These are phyloP conservation scores for Saccharum spontaneum DNA, from an alignment of 176 grass and related monocot genomes.

Conservation along the genomic window DNA sequence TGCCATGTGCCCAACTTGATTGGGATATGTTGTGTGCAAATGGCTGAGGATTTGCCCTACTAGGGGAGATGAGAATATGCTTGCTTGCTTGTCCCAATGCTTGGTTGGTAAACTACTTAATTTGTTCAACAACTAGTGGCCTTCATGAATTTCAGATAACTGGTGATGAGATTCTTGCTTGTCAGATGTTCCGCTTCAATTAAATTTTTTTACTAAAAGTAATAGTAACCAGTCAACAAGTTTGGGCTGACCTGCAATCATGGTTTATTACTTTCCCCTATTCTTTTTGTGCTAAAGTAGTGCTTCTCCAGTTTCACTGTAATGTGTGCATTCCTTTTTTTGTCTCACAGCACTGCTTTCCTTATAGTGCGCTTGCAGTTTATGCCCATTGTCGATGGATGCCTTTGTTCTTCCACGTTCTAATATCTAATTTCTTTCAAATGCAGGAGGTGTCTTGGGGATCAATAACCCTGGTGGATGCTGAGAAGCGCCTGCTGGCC, in stretches of 20 bases:
- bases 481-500: conserved; percentile 82
- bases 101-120: conserved; percentile 33
- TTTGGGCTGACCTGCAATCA: not conserved
- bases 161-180: conserved; percentile 24
- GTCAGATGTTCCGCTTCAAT: not conserved
- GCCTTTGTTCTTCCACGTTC: not conserved
- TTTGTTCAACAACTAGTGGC: conserved; percentile 31
- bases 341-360: not conserved
- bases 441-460: conserved; percentile 91
- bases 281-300: conserved; percentile 6
- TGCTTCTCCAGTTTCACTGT: not conserved
- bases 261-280: not conserved
- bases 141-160: conserved; percentile 25
- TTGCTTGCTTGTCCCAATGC: conserved; percentile 19
- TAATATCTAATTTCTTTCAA: conserved; percentile 8
- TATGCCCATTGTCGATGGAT: not conserved
- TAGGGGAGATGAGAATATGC: conserved; percentile 27
- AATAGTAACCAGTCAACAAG: not conserved
- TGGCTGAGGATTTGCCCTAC: conserved; percentile 7
- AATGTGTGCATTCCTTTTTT: not conserved
- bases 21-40: conserved; percentile 21
- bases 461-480: conserved; percentile 76
- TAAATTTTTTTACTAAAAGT: not conserved
- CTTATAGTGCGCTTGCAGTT: not conserved
- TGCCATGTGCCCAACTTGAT: conserved; percentile 51